phyloP scores from a whole-genome alignment of 768 basidiomycete genomes.

The Kwoniella sp. region DNA sequence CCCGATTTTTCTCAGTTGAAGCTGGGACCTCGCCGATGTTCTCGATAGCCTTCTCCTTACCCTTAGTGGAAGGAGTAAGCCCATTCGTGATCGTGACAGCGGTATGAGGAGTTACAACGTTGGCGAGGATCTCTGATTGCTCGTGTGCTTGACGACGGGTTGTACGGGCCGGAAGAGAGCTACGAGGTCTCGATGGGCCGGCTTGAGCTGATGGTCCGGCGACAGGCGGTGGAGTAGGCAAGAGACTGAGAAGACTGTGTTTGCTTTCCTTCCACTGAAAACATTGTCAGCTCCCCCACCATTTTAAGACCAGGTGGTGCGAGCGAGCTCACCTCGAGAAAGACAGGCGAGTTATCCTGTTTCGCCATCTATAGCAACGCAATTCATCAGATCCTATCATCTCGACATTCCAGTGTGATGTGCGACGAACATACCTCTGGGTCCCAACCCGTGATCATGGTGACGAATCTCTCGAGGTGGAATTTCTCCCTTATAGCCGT shows the following conservation, averaged over 20 bases:
- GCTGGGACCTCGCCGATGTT: neutral
- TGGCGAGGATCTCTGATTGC: slow-evolving; percentile 34
- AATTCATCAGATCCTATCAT: slow-evolving; percentile 13
- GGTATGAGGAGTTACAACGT: slow-evolving; percentile 5
- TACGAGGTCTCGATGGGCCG: slow-evolving; percentile 34
- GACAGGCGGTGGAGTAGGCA: slow-evolving; percentile 53
- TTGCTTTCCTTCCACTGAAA: slow-evolving; percentile 34
- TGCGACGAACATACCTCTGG: slow-evolving; percentile 70
- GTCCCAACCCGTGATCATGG: slow-evolving; percentile 70
- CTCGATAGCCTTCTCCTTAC: slow-evolving; percentile 21
- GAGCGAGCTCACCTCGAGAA: slow-evolving; percentile 64
- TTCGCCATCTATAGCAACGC: slow-evolving; percentile 64
- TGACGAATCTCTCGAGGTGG: slow-evolving; percentile 79
- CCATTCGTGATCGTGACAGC: neutral
- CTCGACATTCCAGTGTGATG: too few relatives aligned
- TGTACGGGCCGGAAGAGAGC: slow-evolving; percentile 31
- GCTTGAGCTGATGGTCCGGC: slow-evolving; percentile 21
- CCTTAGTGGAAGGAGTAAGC: slow-evolving; percentile 14
- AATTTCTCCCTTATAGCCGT: slow-evolving; percentile 73
- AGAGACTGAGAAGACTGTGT: slow-evolving; percentile 63
- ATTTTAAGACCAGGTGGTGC: neutral
- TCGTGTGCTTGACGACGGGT: slow-evolving; percentile 49
- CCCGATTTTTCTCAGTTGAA: slow-evolving; percentile 14
- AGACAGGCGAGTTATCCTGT: slow-evolving; percentile 70
- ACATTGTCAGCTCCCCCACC: neutral